phyloP scores from a whole-genome alignment of 2,329 filamentous ascomycete genomes.

The Monosporascus sp. region DNA sequence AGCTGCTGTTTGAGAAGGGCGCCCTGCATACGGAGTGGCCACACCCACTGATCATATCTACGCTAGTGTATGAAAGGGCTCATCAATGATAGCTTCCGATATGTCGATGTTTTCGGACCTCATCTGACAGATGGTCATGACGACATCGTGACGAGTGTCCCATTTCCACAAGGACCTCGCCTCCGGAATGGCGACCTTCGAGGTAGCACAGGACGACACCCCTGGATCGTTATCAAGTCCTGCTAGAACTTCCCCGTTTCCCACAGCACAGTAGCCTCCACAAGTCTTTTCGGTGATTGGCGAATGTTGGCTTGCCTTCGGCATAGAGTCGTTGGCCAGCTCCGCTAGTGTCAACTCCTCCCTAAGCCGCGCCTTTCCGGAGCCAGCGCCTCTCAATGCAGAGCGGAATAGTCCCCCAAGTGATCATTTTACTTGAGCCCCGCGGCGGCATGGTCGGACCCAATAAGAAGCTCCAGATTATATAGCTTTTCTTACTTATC shows the following conservation, averaged over 20 bases:
- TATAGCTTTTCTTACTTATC: no score
- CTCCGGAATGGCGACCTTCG: no score
- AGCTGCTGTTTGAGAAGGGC: no score
- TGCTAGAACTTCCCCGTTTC: neutral
- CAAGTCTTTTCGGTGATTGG: no score
- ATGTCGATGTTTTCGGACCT: slow-evolving; percentile 48
- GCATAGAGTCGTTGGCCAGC: neutral
- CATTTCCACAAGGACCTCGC: slow-evolving; percentile 7
- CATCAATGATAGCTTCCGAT: slow-evolving; percentile 49
- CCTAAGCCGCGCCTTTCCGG: slow-evolving; percentile 2
- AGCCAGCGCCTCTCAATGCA: neutral
- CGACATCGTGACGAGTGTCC: slow-evolving; percentile 42
- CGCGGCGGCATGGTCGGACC: slow-evolving; percentile 55
- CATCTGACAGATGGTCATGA: slow-evolving; percentile 50
- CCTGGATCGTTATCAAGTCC: neutral
- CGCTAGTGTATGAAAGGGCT: slow-evolving; percentile 52
- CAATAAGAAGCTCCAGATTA: slow-evolving; percentile 17
- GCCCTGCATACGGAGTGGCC: no score
- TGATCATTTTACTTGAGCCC: slow-evolving; percentile 50
- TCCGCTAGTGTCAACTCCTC: slow-evolving; percentile 1
- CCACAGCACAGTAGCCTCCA: neutral
- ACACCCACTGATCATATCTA: neutral
- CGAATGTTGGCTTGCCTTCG: no score
- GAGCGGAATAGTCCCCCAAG: neutral
- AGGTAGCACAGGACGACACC: no score